Evolutionary conservation across 768 basidiomycete species (phyloP), one percentile per base, ranked within the genome.

Genomic region (Austroboletus eburneus): DNA sequence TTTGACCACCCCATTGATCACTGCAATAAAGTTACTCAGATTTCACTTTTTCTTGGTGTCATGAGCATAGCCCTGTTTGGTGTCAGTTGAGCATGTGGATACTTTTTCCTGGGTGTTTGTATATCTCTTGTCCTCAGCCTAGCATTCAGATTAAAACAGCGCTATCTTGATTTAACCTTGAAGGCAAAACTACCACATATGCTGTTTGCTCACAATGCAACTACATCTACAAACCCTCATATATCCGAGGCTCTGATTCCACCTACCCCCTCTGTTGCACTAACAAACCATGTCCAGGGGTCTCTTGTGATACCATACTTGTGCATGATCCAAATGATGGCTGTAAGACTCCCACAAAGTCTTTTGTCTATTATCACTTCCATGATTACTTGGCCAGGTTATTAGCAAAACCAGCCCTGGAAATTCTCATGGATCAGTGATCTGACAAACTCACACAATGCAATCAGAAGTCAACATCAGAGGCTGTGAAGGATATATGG

Each of bases 341-440:
- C 10, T 42, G 30, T 16, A 27, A 17, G 7, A 8, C n/a, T 18
- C 40, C 44, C 7, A 39, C 46, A 24, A 51, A 51, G 18, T 25
- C 46, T n/a, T 51, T 21, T 5, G 34, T 51, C 7, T 48, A 51
- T 17, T 39, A 51, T 22, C 36, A 51, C 14, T 51, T 48, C 14
- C 42, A 49, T 4, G 33, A 49, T 4, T 51, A 40, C 18, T 1
- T 51, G 42, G 37, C 33, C 0, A 12, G 42, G 12, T 12, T 47
- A 1, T 34, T 51, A 9, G 33, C 39, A 9, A 43, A 34, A 21
- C n/a, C 22, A 8, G 42, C 43, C 3, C 42, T 51, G 5, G 42
- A 51, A 5, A 9, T 10, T 3, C 20, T 40, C 8, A 27, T 51
- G 17, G 42, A 47, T 10, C 9, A 9, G 46, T 37, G 14, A 49